Evolutionary conservation across 768 basidiomycete species (phyloP).

Genomic region (Tricholoma terreum): DNA sequence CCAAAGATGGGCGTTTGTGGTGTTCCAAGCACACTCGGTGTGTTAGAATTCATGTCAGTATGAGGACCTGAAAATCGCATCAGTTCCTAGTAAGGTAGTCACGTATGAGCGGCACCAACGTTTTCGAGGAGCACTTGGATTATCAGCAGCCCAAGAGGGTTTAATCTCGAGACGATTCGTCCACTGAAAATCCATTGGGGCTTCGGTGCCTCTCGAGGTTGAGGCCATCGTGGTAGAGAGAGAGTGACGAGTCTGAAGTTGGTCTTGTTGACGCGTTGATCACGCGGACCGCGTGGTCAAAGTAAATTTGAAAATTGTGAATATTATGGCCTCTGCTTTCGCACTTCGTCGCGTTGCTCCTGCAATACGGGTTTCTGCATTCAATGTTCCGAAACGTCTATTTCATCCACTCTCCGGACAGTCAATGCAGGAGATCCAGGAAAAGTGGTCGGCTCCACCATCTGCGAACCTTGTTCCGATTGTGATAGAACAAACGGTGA

Average conservation of each 20-base stretch:
- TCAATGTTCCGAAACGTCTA: constrained; percentile 29
- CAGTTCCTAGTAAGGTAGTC: background rate
- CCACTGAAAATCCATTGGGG: constrained; percentile 89
- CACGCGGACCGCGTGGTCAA: constrained; percentile 22
- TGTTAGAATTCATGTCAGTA: constrained; percentile 36
- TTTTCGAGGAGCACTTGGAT: constrained; percentile 60
- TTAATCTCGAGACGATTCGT: constrained; percentile 60
- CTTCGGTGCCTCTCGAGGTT: constrained; percentile 50
- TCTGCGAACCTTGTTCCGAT: constrained; percentile 79
- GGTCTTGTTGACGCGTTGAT: constrained; percentile 36
- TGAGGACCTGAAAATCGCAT: constrained; percentile 32
- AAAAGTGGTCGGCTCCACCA: constrained; percentile 38
- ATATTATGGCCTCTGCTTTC: constrained; percentile 24
- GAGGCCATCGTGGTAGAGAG: constrained; percentile 37
- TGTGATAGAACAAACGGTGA: constrained; percentile 88
- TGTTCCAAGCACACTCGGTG: constrained; percentile 37
- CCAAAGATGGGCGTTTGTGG: constrained; percentile 56
- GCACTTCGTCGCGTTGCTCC: constrained; percentile 16
- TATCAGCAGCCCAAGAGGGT: constrained; percentile 55
- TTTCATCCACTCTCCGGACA: constrained; percentile 55
- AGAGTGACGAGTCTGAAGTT: constrained; percentile 17
- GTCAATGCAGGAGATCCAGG: constrained; percentile 30
- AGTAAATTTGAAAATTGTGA: background rate
- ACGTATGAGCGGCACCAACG: constrained; percentile 42
- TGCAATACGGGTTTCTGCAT: constrained; percentile 17